Conservation (phyloP, 75 land plant genomes). For the Pinus tabuliformis region DNA sequence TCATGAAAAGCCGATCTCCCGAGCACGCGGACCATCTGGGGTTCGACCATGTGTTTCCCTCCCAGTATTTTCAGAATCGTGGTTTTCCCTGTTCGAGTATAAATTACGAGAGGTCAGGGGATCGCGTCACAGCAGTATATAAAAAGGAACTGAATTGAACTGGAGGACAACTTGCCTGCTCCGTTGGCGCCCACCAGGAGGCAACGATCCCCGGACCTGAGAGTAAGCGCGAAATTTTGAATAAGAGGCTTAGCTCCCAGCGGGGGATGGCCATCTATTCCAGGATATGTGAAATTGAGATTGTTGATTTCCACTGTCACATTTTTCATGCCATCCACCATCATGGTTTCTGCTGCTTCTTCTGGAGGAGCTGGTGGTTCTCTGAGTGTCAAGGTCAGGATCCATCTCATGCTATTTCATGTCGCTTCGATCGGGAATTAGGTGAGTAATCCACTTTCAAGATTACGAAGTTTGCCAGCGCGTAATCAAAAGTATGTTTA, state of each 20-base stretch:
- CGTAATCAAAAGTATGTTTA: too few species aligned
- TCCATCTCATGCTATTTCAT: too few species aligned
- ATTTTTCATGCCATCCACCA: too few species aligned
- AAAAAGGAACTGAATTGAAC: not conserved
- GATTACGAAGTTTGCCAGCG: too few species aligned
- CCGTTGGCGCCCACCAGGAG: conserved; percentile 98
- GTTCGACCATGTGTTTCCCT: conserved; percentile 98
- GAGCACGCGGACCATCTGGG: conserved; percentile 79
- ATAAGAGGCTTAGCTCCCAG: conserved; percentile 84
- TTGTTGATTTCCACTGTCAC: conserved; percentile 57
- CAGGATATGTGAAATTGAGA: conserved; percentile 91
- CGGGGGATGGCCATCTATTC: conserved; percentile 94
- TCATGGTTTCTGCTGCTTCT: too few species aligned
- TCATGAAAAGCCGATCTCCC: conserved; percentile 98
- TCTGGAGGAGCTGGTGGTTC: too few species aligned
- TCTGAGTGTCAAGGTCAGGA: too few species aligned
- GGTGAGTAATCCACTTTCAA: too few species aligned
- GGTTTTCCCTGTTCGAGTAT: conserved; percentile 68
- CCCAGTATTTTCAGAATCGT: conserved; percentile 87
- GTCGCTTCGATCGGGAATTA: too few species aligned
- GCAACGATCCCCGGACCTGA: conserved; percentile 83
- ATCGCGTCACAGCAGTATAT: not conserved
- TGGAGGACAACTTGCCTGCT: conserved; percentile 49
- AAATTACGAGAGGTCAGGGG: not conserved
- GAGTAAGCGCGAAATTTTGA: conserved; percentile 68